These are phyloP conservation scores for Calycina herbarum DNA, from an alignment of 2,329 filamentous ascomycete genomes.

Conservation along the genomic window DNA sequence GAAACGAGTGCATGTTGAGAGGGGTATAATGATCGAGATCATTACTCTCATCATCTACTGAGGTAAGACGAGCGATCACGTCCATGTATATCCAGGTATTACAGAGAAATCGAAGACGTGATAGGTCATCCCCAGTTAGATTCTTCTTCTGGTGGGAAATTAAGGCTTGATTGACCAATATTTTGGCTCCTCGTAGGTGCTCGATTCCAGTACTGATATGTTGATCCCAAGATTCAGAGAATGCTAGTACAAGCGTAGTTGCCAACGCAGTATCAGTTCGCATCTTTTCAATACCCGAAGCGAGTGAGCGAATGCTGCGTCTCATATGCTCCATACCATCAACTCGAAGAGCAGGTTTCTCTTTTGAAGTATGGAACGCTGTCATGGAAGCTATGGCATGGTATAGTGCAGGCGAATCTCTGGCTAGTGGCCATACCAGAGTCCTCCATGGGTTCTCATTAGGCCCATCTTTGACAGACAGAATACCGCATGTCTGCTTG, in stretches of 20 bases:
- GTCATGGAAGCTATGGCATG: constrained; percentile 70
- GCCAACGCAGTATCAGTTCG: constrained; percentile 64
- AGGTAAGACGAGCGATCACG: constrained; percentile 68
- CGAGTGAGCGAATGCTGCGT: constrained; percentile 59
- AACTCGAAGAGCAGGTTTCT: constrained; percentile 56
- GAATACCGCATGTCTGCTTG: constrained; percentile 65
- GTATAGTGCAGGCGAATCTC: constrained; percentile 62
- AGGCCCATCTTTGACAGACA: constrained; percentile 69
- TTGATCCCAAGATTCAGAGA: constrained; percentile 71
- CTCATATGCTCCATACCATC: constrained; percentile 70
- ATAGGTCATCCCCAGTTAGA: constrained; percentile 49
- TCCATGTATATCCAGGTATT: constrained; percentile 77
- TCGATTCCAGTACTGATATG: constrained; percentile 68
- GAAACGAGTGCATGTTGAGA: constrained; percentile 43
- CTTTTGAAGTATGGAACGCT: constrained; percentile 64
- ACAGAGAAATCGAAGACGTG: constrained; percentile 64
- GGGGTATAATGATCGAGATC: constrained; percentile 52
- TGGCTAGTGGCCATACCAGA: constrained; percentile 67
- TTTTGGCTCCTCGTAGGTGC: constrained; percentile 67
- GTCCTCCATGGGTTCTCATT: constrained; percentile 72
- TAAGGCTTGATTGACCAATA: constrained; percentile 61
- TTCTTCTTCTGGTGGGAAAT: constrained; percentile 44
- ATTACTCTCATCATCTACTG: constrained; percentile 52
- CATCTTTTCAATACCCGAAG: constrained; percentile 62
- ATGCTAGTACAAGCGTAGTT: constrained; percentile 68